A percentile compares a stretch with the other conserved stretches of the same genome.
These are phyloP conservation scores for Diaporthe batatas DNA, from an alignment of 2,329 filamentous ascomycete species.

Conservation along the genomic window DNA sequence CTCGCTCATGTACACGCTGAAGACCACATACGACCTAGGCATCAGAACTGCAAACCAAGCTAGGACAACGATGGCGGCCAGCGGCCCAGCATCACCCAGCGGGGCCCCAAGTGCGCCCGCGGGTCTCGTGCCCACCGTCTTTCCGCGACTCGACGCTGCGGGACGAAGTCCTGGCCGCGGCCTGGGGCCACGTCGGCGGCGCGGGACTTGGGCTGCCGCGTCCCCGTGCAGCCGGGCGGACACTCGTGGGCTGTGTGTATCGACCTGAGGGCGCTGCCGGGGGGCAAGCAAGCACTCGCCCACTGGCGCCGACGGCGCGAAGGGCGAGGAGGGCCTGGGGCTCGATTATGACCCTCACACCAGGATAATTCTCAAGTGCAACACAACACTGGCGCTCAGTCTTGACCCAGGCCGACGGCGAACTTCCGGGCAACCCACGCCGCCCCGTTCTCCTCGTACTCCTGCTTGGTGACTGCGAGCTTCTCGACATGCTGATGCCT, in stretches of 20 bases:
- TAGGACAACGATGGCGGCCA: not conserved
- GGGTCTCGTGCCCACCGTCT: slow-evolving; percentile 41
- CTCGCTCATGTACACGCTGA: not conserved
- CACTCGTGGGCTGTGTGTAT: slow-evolving; percentile 61
- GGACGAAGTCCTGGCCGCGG: slow-evolving; percentile 40
- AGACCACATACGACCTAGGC: not conserved
- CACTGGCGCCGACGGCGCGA: too few species aligned
- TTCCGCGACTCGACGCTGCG: slow-evolving; percentile 44
- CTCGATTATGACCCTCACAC: slow-evolving; percentile 56
- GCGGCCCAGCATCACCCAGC: slow-evolving; percentile 4
- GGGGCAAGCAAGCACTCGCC: slow-evolving; percentile 37
- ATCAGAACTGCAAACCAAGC: not conserved
- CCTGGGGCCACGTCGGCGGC: slow-evolving; percentile 55
- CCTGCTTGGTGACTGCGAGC: slow-evolving; percentile 83
- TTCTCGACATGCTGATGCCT: slow-evolving; percentile 75
- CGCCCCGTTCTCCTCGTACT: slow-evolving; percentile 90
- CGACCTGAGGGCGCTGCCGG: slow-evolving; percentile 51
- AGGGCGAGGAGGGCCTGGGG: slow-evolving; percentile 29
- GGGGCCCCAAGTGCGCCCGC: not conserved
- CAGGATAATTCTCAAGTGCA: slow-evolving; percentile 39
- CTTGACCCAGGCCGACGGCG: slow-evolving; percentile 53
- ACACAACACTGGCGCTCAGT: slow-evolving; percentile 26
- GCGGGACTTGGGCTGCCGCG: too few species aligned
- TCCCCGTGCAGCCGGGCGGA: too few species aligned
- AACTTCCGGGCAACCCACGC: slow-evolving; percentile 82